Conservation (phyloP, 2,329 filamentous ascomycete genomes). For the Shiraia sp. region DNA sequence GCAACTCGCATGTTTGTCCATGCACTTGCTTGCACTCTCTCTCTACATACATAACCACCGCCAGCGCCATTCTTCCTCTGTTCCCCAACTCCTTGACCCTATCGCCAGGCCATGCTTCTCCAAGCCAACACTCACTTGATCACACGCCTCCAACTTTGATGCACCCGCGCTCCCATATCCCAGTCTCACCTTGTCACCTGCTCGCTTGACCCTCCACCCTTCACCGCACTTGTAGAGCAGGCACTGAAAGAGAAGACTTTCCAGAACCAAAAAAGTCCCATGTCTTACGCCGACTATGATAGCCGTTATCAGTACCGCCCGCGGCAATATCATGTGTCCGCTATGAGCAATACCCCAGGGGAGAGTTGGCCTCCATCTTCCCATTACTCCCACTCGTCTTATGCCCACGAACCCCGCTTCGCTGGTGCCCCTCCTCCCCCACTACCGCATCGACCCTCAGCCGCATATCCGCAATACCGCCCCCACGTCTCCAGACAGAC, state of each 20-base stretch:
- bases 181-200: conserved; percentile 7
- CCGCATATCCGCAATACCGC: conserved; percentile 22
- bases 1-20: too few relatives aligned
- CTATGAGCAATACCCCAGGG: conserved; percentile 27
- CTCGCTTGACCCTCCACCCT: conserved; percentile 14
- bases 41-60: conserved; percentile 2
- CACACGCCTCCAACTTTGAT: conserved; percentile 1
- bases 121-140: conserved; percentile 2
- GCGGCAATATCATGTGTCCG: conserved; percentile 28
- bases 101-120: background rate
- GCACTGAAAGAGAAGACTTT: too few relatives aligned
- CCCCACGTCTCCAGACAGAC: conserved; percentile 23
- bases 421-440: background rate
- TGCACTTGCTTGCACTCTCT: conserved; percentile 6
- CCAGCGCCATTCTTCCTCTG: too few relatives aligned
- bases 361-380: conserved; percentile 21
- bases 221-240: background rate
- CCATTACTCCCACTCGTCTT: conserved; percentile 30
- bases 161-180: conserved; percentile 2
- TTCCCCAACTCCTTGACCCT: conserved; percentile 4
- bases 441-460: conserved; percentile 19
- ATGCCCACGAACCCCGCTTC: conserved; percentile 34
- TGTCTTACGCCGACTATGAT: conserved; percentile 34
- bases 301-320: conserved; percentile 22
- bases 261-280: conserved; percentile 5